Base-by-base conservation (phyloP, 352 stramenopile genomes). In the Phytophthora colocasiae region DNA sequence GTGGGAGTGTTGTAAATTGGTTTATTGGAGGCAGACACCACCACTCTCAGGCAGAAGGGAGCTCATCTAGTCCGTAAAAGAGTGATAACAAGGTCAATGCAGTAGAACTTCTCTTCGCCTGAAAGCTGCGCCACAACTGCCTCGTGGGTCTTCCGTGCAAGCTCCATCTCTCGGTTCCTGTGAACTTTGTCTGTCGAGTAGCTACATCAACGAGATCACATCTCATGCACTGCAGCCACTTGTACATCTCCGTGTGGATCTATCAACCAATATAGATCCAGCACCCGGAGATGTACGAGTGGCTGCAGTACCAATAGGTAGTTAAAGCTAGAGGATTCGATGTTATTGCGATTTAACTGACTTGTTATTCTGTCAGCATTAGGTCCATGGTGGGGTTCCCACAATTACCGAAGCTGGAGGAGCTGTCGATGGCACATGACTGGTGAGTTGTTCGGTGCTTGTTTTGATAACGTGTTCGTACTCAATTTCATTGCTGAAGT, bases 141-240 rank as follows among this genome's bases (percentile, higher is more conserved):
- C n/a, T n/a, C n/a, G n/a, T n/a, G n/a, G n/a, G n/a, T n/a, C n/a
- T n/a, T n/a, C n/a, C n/a, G n/a, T n/a, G n/a, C n/a, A n/a, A n/a
- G n/a, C n/a, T n/a, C n/a, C n/a, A n/a, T n/a, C n/a, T n/a, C n/a
- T n/a, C n/a, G n/a, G n/a, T n/a, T n/a, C n/a, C n/a, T n/a, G n/a
- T n/a, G 87, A 95, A 58, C 75, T 93, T 17, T 95, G 83, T 67
- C 69, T 95, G n/a, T 93, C 85, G 1, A 93, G 85, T 58, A 94
- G 92, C 54, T 81, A 50, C 53, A 86, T 95, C n/a, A 69, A 93
- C 75, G 81, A 89, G 34, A 68, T 90, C n/a, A 81, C 77, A 11
- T 90, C 89, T 46, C 65, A 82, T 22, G 73, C 83, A 11, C 59
- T 95, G 39, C 77, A 90, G 53, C 80, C 78, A 17, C 65, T 95